Conservation (phyloP, 148 eudicot species). For the Rhododendron ovatum region DNA sequence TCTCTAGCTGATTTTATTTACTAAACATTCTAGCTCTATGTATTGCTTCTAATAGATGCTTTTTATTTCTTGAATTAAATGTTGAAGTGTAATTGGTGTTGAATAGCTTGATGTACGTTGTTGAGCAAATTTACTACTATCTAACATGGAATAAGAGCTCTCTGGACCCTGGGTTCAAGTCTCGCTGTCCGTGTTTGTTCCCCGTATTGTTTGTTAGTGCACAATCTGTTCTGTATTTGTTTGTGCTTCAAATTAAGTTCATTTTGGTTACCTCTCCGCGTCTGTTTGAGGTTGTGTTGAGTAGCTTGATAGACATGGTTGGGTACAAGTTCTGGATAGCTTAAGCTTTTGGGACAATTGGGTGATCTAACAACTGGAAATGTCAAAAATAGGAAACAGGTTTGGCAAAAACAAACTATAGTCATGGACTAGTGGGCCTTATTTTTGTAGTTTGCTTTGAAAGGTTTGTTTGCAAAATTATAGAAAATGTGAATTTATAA, state of each 20-base stretch:
- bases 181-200: neutral
- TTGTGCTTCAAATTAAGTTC: neutral
- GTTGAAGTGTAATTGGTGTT: neutral
- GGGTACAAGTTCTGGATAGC: neutral
- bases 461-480: neutral
- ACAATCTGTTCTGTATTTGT: neutral
- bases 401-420: neutral
- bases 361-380: neutral
- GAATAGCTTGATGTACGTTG: neutral
- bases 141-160: neutral
- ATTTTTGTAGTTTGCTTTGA: neutral
- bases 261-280: neutral
- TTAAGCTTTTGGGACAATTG: neutral
- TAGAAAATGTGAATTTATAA: neutral
- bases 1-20: neutral
- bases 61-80: neutral
- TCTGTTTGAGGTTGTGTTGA: neutral
- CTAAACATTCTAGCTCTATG: neutral
- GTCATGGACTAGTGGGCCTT: neutral
- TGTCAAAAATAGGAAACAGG: neutral
- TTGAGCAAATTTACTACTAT: neutral
- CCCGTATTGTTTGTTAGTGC: neutral
- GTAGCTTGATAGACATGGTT: neutral
- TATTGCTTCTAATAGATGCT: neutral
- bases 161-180: neutral